phyloP scores from a whole-genome alignment of 192 early-diverging fungal genomes.

The Entophlyctis luteolus region DNA sequence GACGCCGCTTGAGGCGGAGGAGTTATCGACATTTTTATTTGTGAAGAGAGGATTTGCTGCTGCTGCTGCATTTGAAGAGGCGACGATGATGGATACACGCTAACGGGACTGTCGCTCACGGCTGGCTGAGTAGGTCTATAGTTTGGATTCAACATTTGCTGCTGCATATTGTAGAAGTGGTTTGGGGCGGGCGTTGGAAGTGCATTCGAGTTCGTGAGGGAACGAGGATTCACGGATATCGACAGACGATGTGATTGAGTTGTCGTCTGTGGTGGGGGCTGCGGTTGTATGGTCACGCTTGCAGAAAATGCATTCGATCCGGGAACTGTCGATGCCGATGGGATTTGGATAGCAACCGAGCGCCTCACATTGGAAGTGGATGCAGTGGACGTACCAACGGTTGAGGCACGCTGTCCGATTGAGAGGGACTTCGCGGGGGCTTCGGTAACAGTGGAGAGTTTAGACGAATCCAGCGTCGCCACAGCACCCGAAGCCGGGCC shows the following conservation, averaged over 20 bases:
- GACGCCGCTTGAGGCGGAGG: neutral
- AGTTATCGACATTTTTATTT: neutral
- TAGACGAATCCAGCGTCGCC: too few relatives aligned
- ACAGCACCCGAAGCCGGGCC: too few relatives aligned
- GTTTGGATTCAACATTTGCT: constrained; percentile 13
- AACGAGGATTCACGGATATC: neutral
- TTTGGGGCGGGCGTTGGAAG: constrained; percentile 16
- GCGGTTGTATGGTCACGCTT: neutral
- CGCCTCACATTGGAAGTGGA: neutral
- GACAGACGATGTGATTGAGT: constrained; percentile 10
- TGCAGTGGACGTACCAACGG: neutral
- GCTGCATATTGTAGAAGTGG: constrained; percentile 18
- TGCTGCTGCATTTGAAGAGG: too few relatives aligned
- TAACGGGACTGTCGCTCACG: too few relatives aligned
- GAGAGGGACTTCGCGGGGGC: neutral
- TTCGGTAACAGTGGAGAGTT: too few relatives aligned
- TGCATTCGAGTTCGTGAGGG: constrained; percentile 11
- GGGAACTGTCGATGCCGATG: neutral
- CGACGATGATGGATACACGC: too few relatives aligned
- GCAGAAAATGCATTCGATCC: neutral
- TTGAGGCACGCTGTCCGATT: neutral
- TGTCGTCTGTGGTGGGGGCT: neutral
- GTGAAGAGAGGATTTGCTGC: neutral
- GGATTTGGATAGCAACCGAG: neutral
- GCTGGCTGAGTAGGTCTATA: neutral